Evolutionary conservation across 176 grass and related monocot species (phyloP).

Genomic region (Zea luxurians): DNA sequence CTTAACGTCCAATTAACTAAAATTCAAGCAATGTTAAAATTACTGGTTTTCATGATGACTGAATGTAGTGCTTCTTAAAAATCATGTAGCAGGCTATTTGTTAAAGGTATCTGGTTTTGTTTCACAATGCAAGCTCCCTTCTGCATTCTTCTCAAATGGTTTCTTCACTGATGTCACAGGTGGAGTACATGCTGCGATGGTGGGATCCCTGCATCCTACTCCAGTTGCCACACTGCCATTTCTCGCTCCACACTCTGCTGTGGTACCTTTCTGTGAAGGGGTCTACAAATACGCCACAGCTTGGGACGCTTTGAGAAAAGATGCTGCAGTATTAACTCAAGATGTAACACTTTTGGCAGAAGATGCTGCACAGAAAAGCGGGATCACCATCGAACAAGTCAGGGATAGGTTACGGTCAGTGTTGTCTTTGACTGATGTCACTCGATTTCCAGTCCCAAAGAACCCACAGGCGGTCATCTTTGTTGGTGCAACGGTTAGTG

Average conservation of each 20-base stretch:
- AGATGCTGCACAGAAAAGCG: slow-evolving; percentile 34
- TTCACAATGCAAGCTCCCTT: not conserved
- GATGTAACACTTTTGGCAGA: slow-evolving; percentile 49
- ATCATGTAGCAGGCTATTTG: not conserved
- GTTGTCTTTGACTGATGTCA: slow-evolving; percentile 86
- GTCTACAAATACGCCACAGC: slow-evolving; percentile 77
- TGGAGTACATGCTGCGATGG: slow-evolving; percentile 97
- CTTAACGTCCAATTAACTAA: not conserved
- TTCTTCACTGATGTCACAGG: slow-evolving; percentile 49
- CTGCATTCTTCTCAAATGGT: slow-evolving; percentile 8
- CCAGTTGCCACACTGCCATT: slow-evolving; percentile 94
- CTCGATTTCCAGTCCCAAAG: slow-evolving; percentile 76
- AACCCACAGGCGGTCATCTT: slow-evolving; percentile 70
- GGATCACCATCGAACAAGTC: slow-evolving; percentile 65
- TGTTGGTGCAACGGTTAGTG: slow-evolving; percentile 69
- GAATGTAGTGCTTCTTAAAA: not conserved
- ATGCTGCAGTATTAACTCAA: slow-evolving; percentile 54
- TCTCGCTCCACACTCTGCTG: slow-evolving; percentile 91
- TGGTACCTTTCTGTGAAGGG: slow-evolving; percentile 91
- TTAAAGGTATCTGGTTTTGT: slow-evolving; percentile 13
- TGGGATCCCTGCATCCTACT: slow-evolving; percentile 84
- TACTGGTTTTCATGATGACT: not conserved
- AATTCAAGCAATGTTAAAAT: not conserved
- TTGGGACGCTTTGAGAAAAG: slow-evolving; percentile 85
- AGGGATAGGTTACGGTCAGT: slow-evolving; percentile 76